Evolutionary conservation across 2,329 filamentous ascomycete species (phyloP), one percentile per base, ranked within the genome.

Genomic region (Helotiales sp.): DNA sequence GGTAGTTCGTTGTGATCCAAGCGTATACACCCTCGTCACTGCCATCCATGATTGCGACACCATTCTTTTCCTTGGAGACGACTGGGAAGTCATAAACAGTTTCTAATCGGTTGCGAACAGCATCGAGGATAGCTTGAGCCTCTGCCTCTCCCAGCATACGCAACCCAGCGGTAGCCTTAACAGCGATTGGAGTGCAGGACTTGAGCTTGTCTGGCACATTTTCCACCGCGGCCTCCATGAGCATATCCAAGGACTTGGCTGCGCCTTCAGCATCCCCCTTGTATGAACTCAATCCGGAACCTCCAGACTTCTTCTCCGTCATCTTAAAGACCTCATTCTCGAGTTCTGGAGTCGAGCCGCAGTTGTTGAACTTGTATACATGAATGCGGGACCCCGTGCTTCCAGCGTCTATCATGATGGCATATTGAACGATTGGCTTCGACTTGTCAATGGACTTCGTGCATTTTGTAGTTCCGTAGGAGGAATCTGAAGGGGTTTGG

Each of bases 281-380:
- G 76, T 93, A 99, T 34, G 91, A 89, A 72, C 92, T 97, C 67
- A 99, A 79, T 22, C 87, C 87, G 24, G 70, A 69, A 6, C 77
- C 95, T 60, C 92, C 91, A 54, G 90, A 83, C 66, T 83, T 86
- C 82, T 91, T 93, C 72, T 90, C 86, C 10, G 93, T 98, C 89
- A 93, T 92, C 79, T 93, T 87, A 76, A 99, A 99, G 58, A 90
- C 83, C 73, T 99, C 95, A 71, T 86, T 80, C 77, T 99, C 95
- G 51, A 99, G 84, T 76, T 97, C 93, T 25, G 95, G 95, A n/a
- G 93, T 93, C 7, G 91, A 78, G 12, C 93, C 95, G 77, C 93
- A 99, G 79, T 98, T 98, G 81, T 98, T 98, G 84, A 98, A 99
- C 72, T 92, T 90, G 82, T 97, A 99, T 59, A 98, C 92, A 78